Evolutionary conservation across 768 basidiomycete genomes (phyloP).

Genomic region (Termitomyces sp.): DNA sequence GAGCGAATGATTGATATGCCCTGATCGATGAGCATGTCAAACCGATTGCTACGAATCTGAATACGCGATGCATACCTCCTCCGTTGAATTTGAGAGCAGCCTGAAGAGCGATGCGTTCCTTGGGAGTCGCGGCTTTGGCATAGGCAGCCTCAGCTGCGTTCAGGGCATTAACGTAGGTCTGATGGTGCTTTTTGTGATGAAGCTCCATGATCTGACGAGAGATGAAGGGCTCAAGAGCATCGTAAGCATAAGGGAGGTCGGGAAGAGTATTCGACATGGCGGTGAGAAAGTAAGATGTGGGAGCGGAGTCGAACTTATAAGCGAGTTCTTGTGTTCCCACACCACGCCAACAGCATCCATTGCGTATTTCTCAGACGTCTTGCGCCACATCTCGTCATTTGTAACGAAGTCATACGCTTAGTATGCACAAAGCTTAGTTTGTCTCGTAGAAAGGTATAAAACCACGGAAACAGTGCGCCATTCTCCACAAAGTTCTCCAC

Average conservation of each 20-base stretch:
- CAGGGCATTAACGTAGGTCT: slow-evolving; percentile 88
- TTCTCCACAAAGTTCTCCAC: background rate
- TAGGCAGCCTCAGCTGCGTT: slow-evolving; percentile 85
- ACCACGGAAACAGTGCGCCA: background rate
- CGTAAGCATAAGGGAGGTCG: slow-evolving; percentile 68
- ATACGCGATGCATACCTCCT: slow-evolving; percentile 55
- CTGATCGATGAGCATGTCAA: slow-evolving; percentile 31
- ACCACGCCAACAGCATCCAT: slow-evolving; percentile 4
- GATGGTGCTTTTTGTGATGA: slow-evolving; percentile 94
- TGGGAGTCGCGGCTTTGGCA: slow-evolving; percentile 58
- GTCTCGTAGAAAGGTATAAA: background rate
- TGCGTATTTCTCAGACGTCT: slow-evolving; percentile 8
- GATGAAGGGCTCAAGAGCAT: slow-evolving; percentile 95
- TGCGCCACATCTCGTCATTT: slow-evolving; percentile 13
- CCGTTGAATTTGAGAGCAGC: slow-evolving; percentile 95
- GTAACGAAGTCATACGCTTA: background rate
- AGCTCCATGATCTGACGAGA: slow-evolving; percentile 88
- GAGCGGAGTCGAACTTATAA: slow-evolving; percentile 6
- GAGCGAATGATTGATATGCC: slow-evolving; percentile 91
- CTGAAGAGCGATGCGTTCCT: slow-evolving; percentile 82
- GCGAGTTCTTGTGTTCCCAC: slow-evolving; percentile 9
- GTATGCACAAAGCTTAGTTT: background rate
- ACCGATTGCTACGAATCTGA: slow-evolving; percentile 2
- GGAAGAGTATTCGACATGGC: slow-evolving; percentile 41
- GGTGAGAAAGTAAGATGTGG: background rate